Base-by-base conservation (phyloP, 176 grass and related monocot species). In the Rhynchospora pubera region DNA sequence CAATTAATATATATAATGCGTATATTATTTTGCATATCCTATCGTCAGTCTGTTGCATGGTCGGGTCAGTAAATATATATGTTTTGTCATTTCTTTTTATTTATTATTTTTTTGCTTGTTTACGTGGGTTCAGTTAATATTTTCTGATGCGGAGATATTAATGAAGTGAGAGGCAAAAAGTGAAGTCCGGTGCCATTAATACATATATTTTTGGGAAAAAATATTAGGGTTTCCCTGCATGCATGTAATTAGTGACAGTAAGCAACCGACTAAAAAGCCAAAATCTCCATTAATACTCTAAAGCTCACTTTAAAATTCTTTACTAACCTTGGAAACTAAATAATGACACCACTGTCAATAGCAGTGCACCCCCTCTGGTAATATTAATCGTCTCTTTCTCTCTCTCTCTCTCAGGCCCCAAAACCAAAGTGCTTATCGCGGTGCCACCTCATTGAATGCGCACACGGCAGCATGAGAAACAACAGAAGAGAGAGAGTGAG, bases 381-480 rank as follows among this genome's bases (percentile, higher is more conserved):
- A 82, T 51, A 57, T 65, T 34, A 51, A 51, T 80, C 58, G 28
- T 62, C 28, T 28, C 23, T 55, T 13, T 81, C 76, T 63, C 39
- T 63, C 34, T 81, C 34, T 81, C 43, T 76, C 48, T 76, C 48
- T 76, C 45, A 66, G 32, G 48, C 26, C 82, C 12, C 57, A 42
- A 46, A 45, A 14, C 42, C 56, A 58, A 53, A 71, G 84, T 67
- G 53, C 62, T 71, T 72, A 69, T 87, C 81, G 79, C 86, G 81
- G 86, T 87, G 86, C 50, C 61, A 87, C 58, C 51, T 79, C 86
- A 84, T 84, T 88, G 45, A 88, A 88, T 88, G 81, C n/a, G n/a
- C 72, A 80, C 71, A 52, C 81, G 71, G 80, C 65, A 82, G 61
- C 62, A 65, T 65, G 79, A 82, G 44, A 82, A 82, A 66, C 61